A percentile compares a stretch with the other conserved stretches of the same genome.
These are phyloP conservation scores for Pseudogymnoascus verrucosus DNA, from an alignment of 2,329 filamentous ascomycete species.

Conservation along the genomic window DNA sequence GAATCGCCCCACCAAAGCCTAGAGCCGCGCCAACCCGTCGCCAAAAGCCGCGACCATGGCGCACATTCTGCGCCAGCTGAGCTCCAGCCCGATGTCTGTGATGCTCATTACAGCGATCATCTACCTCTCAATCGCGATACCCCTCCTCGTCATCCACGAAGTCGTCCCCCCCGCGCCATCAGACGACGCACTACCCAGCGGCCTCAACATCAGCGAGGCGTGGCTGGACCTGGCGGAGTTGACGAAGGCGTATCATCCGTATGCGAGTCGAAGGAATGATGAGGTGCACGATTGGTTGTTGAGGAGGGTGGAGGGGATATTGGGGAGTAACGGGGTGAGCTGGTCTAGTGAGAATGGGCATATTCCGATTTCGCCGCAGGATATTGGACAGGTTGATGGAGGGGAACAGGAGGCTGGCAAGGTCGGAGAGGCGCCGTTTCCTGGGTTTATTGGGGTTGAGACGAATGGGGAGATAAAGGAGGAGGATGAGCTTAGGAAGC, in stretches of 20 bases:
- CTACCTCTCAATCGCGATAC: constrained; percentile 71
- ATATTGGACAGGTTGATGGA: neutral
- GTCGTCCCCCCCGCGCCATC: constrained; percentile 60
- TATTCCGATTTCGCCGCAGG: neutral
- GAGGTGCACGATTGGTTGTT: constrained; percentile 70
- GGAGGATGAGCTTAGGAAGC: neutral
- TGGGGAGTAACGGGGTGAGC: constrained; percentile 50
- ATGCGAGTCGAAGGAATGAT: constrained; percentile 80
- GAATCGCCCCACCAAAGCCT: neutral
- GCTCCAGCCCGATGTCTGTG: constrained; percentile 74
- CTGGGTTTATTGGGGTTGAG: neutral
- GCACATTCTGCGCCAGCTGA: constrained; percentile 24
- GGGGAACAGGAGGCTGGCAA: neutral
- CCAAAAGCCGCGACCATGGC: neutral
- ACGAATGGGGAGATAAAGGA: neutral
- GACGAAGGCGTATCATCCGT: constrained; percentile 73
- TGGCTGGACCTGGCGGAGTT: constrained; percentile 77
- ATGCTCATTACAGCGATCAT: constrained; percentile 68
- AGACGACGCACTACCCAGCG: constrained; percentile 44
- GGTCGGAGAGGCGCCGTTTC: neutral
- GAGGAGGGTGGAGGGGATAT: constrained; percentile 59
- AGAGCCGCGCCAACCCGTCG: neutral
- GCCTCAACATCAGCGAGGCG: constrained; percentile 75
- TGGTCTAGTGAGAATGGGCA: constrained; percentile 35
- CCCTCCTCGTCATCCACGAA: constrained; percentile 66